Evolutionary conservation across 208 protist species (phyloP), one percentile per base, ranked within the genome.

Genomic region (Naegleria fowleri): DNA sequence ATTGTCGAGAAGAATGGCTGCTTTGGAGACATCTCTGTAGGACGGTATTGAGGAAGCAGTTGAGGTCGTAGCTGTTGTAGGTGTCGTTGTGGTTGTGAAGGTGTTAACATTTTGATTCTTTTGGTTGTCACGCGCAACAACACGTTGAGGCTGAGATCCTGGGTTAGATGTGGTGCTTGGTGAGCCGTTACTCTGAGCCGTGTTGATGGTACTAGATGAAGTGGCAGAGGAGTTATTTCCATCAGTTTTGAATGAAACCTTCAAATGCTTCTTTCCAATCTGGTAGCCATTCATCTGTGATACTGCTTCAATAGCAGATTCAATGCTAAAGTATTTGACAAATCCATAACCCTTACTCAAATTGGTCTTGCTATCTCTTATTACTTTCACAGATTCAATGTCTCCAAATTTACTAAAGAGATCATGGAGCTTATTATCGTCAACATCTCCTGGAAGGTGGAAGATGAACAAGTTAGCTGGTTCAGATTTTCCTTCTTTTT

Each of bases 301-400:
- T 0, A 90, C 33, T 15, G 92, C 92, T 5, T 33, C 36, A 9
- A 92, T 33, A 29, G 92, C 91, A 38, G 59, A 76, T 5, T 88
- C 83, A n/a, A 75, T 15, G 5, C 5, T 59, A 15, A 15, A 40
- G 58, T 89, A 93, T 40, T 90, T 93, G 11, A 93, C 92, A 79
- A 93, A 93, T 41, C 92, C 92, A 86, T 92, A 93, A 84, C 92
- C 91, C 36, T 90, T 87, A 5, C 90, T 92, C 22, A 83, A 16
- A 36, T 90, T 89, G 29, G 91, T 93, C 2, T 92, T 85, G 9
- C 52, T 40, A 79, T 93, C 91, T 76, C n/a, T 22, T 2, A 93
- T 33, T 16, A 93, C 91, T 29, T 90, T 86, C 36, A 88, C 91
- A 48, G 38, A 51, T 52, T 58, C 43, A 87, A 91, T 41, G 6